Conservation (phyloP, 2,329 filamentous ascomycete species). For the Diaporthe citriasiana region DNA sequence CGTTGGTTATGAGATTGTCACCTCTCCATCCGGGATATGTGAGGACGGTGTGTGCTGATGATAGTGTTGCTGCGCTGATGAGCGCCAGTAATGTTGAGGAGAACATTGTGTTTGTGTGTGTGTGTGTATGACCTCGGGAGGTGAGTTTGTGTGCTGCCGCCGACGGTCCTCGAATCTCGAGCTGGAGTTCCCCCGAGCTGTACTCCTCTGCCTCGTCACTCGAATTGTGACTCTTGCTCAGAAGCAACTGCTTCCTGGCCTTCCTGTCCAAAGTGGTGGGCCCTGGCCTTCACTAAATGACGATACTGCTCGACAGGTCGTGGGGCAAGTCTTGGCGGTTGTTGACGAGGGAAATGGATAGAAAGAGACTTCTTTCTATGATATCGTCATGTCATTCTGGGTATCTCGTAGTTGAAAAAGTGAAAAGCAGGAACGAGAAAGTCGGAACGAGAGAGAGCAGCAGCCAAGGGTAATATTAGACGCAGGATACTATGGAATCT, state of each 20-base stretch:
- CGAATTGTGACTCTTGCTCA: background rate
- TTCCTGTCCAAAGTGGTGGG: background rate
- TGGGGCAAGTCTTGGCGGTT: background rate
- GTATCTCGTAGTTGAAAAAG: conserved; percentile 24
- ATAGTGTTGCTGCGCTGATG: conserved; percentile 61
- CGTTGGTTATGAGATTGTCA: conserved; percentile 86
- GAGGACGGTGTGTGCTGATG: conserved; percentile 83
- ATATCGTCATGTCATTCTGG: conserved; percentile 4
- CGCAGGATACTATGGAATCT: conserved; percentile 38
- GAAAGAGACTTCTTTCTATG: conserved; percentile 29
- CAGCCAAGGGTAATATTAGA: conserved; percentile 41
- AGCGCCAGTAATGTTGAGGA: conserved; percentile 60
- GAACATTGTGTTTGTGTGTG: conserved; percentile 57
- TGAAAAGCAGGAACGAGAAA: conserved; percentile 16
- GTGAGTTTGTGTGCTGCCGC: conserved; percentile 33
- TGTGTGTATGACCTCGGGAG: conserved; percentile 22
- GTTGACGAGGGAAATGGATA: background rate
- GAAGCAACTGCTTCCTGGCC: background rate
- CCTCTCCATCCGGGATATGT: conserved; percentile 90
- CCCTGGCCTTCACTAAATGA: background rate
- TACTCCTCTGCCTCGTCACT: conserved; percentile 10
- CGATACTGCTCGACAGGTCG: background rate
- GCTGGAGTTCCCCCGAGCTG: background rate
- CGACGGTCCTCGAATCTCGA: conserved; percentile 5
- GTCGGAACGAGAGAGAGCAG: conserved; percentile 27